Base-by-base conservation (phyloP, 2,329 filamentous ascomycete genomes). In the Aspergillus brunneoviolaceus region DNA sequence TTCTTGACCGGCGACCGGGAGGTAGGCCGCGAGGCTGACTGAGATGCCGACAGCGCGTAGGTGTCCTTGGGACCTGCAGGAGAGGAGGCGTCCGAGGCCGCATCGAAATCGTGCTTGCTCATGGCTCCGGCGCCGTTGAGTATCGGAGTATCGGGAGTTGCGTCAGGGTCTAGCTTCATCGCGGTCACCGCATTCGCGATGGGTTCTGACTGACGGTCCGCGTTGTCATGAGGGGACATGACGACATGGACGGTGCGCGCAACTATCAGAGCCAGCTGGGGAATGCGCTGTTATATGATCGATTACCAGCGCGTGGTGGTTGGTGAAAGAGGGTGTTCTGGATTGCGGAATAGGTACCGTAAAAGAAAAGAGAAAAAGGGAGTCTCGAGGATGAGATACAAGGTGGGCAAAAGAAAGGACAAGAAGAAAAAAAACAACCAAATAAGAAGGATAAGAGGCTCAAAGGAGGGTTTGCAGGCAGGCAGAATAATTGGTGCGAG, bases 201-300 rank as follows among this genome's bases (percentile, higher is more conserved):
- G 29, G 68, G 66, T 65, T 73, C 71, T 66, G 71, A 63, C 63
- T 73, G 71, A 65, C 64, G 68, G 70, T 77, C 76, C 68, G 75
- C 73, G 68, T 72, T 67, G 72, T 73, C 75, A 75, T 77, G 73
- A 68, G 70, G 64, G 66, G 73, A 73, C 76, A 78, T 79, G 74
- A 76, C 74, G 73, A 75, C 70, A 71, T 68, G 70, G 70, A 72
- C 73, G 57, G 58, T 55, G 60, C 60, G 63, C 63, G 64, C 65
- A 65, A 60, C 58, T 64, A 64, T 64, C 55, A 48, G 52, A 57
- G 57, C 66, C 61, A 62, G 61, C 48, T 53, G 55, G 57, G 29
- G 55, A 52, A 60, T 65, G 62, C 62, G 62, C 62, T 31, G 52
- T 42, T 35, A 50, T 39, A 33, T 51, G 50, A 56, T 51, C 25